These are phyloP conservation scores for Rhodotorula sp. DNA, from an alignment of 1,284 basidiomycete genomes.

Conservation along the genomic window DNA sequence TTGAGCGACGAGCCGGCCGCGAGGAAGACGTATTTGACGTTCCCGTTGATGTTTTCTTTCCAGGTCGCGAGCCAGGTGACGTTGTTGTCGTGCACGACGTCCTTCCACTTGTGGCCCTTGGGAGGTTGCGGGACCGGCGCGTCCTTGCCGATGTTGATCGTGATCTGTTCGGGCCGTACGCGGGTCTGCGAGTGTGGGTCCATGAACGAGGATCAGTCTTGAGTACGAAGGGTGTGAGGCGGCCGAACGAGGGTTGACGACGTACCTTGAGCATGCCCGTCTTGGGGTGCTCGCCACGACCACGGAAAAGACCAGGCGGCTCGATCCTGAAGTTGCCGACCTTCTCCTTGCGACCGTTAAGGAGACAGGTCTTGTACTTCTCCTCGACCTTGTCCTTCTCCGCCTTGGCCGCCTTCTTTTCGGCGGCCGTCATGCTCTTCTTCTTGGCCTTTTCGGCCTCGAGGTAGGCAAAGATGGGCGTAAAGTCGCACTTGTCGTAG, in stretches of 20 bases:
- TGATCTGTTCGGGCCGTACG: conserved; percentile 87
- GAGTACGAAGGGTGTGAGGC: neutral
- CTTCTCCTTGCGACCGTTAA: conserved; percentile 96
- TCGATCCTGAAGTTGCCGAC: conserved; percentile 98
- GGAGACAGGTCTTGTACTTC: conserved; percentile 76
- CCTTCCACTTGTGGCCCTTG: conserved; percentile 45
- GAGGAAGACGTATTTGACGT: conserved; percentile 76
- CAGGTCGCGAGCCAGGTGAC: conserved; percentile 97
- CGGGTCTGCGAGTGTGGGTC: conserved; percentile 60
- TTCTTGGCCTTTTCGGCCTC: conserved; percentile 90
- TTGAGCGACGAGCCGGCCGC: conserved; percentile 91
- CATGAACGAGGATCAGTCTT: neutral
- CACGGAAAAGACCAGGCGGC: conserved; percentile 94
- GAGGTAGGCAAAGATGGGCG: conserved; percentile 89
- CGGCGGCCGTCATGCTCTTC: conserved; percentile 76
- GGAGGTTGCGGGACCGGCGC: conserved; percentile 60
- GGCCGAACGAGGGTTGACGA: conserved; percentile 32
- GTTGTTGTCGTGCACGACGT: conserved; percentile 79
- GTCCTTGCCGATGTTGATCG: conserved; percentile 81
- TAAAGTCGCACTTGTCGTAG: conserved; percentile 87
- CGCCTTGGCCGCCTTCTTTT: conserved; percentile 86
- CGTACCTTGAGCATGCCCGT: conserved; percentile 90
- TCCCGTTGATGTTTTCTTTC: conserved; percentile 63
- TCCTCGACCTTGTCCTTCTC: conserved; percentile 78
- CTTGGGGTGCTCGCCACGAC: conserved; percentile 96